These are phyloP conservation scores for Monosporascus sp. DNA, from an alignment of 2,329 filamentous ascomycete genomes.

Conservation along the genomic window DNA sequence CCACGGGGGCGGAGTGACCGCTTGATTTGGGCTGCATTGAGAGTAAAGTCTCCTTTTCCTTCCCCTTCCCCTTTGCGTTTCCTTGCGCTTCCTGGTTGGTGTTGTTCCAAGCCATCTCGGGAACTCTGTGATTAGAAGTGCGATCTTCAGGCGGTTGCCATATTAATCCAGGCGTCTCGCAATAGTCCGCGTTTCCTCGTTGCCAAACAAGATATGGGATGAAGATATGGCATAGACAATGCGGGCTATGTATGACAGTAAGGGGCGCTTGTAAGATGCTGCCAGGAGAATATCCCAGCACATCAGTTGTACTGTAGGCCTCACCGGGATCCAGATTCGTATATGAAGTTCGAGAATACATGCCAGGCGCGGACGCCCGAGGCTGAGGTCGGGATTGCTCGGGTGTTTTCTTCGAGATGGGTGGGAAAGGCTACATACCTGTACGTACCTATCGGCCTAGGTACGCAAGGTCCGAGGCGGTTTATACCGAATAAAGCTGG, in stretches of 20 bases:
- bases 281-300: too few relatives aligned
- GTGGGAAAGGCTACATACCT: not conserved
- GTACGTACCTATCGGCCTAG: not conserved
- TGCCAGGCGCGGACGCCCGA: not conserved
- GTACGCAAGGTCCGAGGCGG: not conserved
- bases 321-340: too few relatives aligned
- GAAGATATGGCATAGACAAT: too few relatives aligned
- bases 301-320: too few relatives aligned
- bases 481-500: too few relatives aligned
- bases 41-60: not conserved
- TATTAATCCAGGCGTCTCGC: too few relatives aligned
- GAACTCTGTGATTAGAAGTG: not conserved
- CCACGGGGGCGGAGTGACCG: not conserved
- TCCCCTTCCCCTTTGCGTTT: not conserved
- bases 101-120: not conserved
- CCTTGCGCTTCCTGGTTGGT: not conserved
- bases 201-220: too few relatives aligned
- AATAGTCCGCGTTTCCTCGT: not conserved
- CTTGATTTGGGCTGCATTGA: not conserved
- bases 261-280: too few relatives aligned
- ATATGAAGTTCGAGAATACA: too few relatives aligned
- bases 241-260: too few relatives aligned
- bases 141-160: not conserved
- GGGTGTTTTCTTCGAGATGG: not conserved
- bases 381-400: not conserved